These are phyloP conservation scores for Acanthamoeba royreba DNA, from an alignment of 208 protist species.

Conservation along the genomic window DNA sequence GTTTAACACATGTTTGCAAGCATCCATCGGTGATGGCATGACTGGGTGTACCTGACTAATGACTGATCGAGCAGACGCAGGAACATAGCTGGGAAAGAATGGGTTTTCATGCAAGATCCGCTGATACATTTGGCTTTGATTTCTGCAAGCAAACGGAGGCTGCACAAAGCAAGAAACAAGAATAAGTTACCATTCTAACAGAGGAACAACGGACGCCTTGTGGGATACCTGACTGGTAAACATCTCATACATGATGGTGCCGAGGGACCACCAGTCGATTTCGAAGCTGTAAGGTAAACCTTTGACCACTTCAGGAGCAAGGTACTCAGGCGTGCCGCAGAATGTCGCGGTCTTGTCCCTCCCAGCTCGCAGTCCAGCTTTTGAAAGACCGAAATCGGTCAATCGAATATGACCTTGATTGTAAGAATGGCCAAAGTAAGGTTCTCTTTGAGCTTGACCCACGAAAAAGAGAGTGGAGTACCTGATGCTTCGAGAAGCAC, in stretches of 20 bases:
- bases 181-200: background rate
- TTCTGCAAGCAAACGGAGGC: constrained; percentile 79
- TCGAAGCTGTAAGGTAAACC: constrained; percentile 62
- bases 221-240: constrained; percentile 61
- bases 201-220: constrained; percentile 72
- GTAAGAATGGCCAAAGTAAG: too few relatives aligned
- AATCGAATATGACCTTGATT: background rate
- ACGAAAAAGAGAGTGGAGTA: background rate
- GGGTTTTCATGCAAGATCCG: constrained; percentile 68
- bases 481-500: constrained; percentile 53
- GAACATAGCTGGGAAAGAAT: constrained; percentile 57
- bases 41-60: background rate
- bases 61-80: background rate
- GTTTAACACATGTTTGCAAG: background rate
- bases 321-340: constrained; percentile 74
- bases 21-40: background rate
- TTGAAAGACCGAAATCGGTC: background rate
- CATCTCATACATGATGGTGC: constrained; percentile 72
- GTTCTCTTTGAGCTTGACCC: background rate
- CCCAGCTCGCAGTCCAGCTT: constrained; percentile 55
- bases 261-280: constrained; percentile 73
- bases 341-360: constrained; percentile 63
- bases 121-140: constrained; percentile 75
- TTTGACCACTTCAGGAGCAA: constrained; percentile 54
- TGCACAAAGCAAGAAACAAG: background rate